Percentiles rank a stretch among this genome's conserved stretches.
Conservation (phyloP, 225 moss, liverwort and hornwort species). For the Anthoceros angustus region DNA sequence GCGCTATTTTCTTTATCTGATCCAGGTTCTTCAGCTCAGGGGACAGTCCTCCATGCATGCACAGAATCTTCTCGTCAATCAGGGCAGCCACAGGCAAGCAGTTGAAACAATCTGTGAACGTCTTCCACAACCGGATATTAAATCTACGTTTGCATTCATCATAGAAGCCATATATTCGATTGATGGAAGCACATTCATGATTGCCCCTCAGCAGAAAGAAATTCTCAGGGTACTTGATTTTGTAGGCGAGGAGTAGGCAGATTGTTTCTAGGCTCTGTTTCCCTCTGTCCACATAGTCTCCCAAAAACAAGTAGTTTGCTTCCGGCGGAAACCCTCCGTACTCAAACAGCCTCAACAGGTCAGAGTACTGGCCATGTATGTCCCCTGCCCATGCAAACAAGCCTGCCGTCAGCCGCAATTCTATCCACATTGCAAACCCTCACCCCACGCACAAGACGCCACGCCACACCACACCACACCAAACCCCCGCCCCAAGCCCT, state of each 20-base stretch:
- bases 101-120: constrained; percentile 98
- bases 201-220: constrained; percentile 98
- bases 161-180: constrained; percentile 98
- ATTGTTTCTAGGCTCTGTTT: constrained; percentile 99
- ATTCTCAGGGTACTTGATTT: constrained; percentile 99
- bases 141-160: constrained; percentile 98
- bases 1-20: constrained; percentile 97
- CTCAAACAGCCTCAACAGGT: constrained; percentile 98
- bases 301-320: constrained; percentile 97
- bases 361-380: constrained; percentile 97
- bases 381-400: constrained; percentile 48
- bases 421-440: background rate
- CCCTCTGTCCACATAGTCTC: constrained; percentile 97
- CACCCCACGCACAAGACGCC: background rate
- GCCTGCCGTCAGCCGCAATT: background rate
- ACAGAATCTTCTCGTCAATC: constrained; percentile 98
- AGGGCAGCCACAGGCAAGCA: constrained; percentile 92
- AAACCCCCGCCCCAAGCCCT: background rate
- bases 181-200: constrained; percentile 97
- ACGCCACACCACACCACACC: background rate
- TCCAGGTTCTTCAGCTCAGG: constrained; percentile 93
- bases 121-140: constrained; percentile 99
- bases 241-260: constrained; percentile 94
- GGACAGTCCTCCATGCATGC: constrained; percentile 98
- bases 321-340: constrained; percentile 98